These are phyloP conservation scores for Ophiocordyceps unilateralis DNA, from an alignment of 2,329 filamentous ascomycete species.

Conservation along the genomic window DNA sequence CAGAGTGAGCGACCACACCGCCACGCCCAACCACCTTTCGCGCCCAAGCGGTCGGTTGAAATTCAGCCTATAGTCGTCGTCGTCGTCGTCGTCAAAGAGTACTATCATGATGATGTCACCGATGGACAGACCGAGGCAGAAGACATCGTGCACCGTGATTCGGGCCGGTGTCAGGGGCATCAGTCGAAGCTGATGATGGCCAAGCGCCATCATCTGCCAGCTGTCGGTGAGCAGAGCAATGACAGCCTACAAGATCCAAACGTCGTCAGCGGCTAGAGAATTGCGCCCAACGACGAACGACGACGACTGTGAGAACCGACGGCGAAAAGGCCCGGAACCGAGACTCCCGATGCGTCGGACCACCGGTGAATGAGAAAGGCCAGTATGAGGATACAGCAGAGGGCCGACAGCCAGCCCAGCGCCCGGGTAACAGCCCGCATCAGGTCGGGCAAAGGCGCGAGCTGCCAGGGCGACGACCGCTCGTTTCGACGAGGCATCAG, in stretches of 20 bases:
- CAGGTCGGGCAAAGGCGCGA: constrained; percentile 2
- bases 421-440: constrained; percentile 10
- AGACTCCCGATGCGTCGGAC: constrained; percentile 11
- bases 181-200: constrained; percentile 10
- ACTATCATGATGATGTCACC: constrained; percentile 17
- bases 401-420: constrained; percentile 14
- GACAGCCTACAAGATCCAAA: constrained; percentile 1
- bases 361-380: constrained; percentile 15
- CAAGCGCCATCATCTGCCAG: constrained; percentile 16
- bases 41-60: not conserved
- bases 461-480: constrained; percentile 1
- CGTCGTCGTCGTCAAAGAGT: constrained; percentile 3
- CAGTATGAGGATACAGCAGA: constrained; percentile 14
- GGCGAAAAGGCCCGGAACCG: constrained; percentile 14
- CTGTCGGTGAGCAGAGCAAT: constrained; percentile 19
- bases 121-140: constrained; percentile 15
- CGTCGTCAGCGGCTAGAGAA: not conserved
- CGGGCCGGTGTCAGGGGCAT: constrained; percentile 10
- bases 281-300: not conserved
- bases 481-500: not conserved
- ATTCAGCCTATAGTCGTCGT: not conserved
- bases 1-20: too few relatives aligned
- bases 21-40: too few relatives aligned
- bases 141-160: constrained; percentile 15
- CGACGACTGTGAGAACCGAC: constrained; percentile 10